Evolutionary conservation across 192 early-diverging fungal genomes (phyloP), one percentile per base, ranked within the genome.

Genomic region (Mortierella claussenii): DNA sequence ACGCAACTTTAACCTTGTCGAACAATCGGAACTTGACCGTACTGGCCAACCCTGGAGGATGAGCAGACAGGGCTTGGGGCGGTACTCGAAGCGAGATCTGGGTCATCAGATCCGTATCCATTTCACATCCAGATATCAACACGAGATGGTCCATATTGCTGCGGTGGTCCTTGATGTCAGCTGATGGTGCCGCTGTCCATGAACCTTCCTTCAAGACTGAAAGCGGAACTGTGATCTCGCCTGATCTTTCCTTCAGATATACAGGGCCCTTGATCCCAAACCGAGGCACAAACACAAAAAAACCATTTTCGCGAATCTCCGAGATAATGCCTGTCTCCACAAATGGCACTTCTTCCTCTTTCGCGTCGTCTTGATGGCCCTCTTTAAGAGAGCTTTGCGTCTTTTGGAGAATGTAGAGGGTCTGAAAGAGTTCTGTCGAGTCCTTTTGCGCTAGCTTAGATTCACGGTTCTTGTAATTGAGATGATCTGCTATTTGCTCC

Each of bases 391-490:
- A 42, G 32, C 37, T 59, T 18, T 45, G 79, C 79, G 81, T 80
- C 37, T 83, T 81, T 55, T 91, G 89, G 26, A 82, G 50, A 10
- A 92, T 80, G 51, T 86, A 92, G 3, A 91, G 82, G 18, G 85
- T 87, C 81, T 93, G 92, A 81, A 93, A 93, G n/a, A 93, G 75
- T 53, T 93, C 91, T 0, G 90, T 87, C 12, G 92, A 91, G 63
- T 93, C 92, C 68, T 84, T 83, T 69, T 92, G 91, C 15, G 92
- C 92, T n/a, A 90, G 47, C 75, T 93, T 93, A 10, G 90, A 87
- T 69, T 88, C 87, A 34, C 90, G 68, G 21, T 87, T 91, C 55
- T 87, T 88, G 62, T 85, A 80, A 52, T 93, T 93, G n/a, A 93
- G 82, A 53, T 85, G 83, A 3, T 46, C 68, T 26, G 86, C 87